phyloP scores from a whole-genome alignment of 345 rosid genomes.

The Hibiscus syriacus region DNA sequence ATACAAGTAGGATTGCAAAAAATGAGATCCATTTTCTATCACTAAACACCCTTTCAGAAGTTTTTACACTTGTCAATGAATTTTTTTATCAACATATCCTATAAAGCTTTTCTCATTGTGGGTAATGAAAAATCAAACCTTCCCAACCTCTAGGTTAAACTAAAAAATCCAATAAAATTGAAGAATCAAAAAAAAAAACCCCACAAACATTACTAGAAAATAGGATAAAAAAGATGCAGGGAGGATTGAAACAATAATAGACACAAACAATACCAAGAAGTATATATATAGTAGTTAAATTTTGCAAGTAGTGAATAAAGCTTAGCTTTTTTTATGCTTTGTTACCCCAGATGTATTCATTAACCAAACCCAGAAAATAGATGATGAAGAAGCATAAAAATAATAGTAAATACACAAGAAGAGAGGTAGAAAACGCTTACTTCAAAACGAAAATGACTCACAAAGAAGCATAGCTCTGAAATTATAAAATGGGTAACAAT shows the following conservation, averaged over 20 bases:
- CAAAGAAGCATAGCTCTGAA: too few species aligned
- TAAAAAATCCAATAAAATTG: not conserved
- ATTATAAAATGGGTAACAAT: too few species aligned
- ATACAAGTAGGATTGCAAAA: conserved; percentile 65
- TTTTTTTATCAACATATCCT: conserved; percentile 33
- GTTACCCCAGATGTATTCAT: not conserved
- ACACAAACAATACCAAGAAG: not conserved
- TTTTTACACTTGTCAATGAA: conserved; percentile 18
- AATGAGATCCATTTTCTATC: conserved; percentile 88
- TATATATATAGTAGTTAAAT: not conserved
- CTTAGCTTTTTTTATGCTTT: not conserved
- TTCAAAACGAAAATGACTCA: not conserved
- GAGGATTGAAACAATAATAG: conserved; percentile 7
- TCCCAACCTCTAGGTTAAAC: not conserved
- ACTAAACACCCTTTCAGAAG: conserved; percentile 49
- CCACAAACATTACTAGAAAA: conserved; percentile 11
- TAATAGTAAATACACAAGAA: conserved; percentile 21
- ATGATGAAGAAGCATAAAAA: not conserved
- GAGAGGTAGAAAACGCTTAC: not conserved
- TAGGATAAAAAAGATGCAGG: conserved; percentile 18
- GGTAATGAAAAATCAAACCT: not conserved
- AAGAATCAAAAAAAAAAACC: conserved; percentile 9
- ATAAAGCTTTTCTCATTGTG: conserved; percentile 39
- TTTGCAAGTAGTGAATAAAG: not conserved
- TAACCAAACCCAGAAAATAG: not conserved